Percentiles rank a stretch among this genome's conserved stretches.
Evolutionary conservation across 2,329 filamentous ascomycete species (phyloP).

Genomic region (Ophiocordyceps robertsii): DNA sequence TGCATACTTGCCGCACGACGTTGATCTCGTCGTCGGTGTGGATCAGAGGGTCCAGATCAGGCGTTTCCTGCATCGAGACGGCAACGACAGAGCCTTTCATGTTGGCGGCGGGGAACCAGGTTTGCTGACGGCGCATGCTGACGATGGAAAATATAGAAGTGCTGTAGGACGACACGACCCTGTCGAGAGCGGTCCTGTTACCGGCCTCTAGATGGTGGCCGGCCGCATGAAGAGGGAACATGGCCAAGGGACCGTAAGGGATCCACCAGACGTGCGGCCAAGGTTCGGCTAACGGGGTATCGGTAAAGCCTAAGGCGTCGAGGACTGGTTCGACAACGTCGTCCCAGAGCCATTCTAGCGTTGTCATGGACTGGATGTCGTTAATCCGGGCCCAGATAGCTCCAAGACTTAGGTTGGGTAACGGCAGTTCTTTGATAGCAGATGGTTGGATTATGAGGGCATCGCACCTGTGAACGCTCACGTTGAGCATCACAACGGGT

Average conservation of each 20-base stretch:
- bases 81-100: not conserved
- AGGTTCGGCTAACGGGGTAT: not conserved
- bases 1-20: not conserved
- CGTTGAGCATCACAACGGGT: constrained; percentile 17
- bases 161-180: constrained; percentile 24
- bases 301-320: not conserved
- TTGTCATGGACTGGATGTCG: not conserved
- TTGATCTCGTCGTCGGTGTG: not conserved
- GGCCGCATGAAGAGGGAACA: constrained; percentile 20
- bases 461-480: constrained; percentile 14
- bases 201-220: constrained; percentile 12
- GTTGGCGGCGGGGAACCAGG: not conserved
- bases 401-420: constrained; percentile 6
- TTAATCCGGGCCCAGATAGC: constrained; percentile 1
- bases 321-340: not conserved
- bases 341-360: not conserved
- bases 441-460: constrained; percentile 13
- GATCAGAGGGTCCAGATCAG: not conserved
- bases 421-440: constrained; percentile 6
- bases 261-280: constrained; percentile 22
- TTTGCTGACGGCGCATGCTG: not conserved
- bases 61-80: not conserved
- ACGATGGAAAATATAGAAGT: constrained; percentile 15
- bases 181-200: constrained; percentile 15
- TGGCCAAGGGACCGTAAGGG: constrained; percentile 14